A percentile compares a stretch with the other conserved stretches of the same genome.
phyloP scores from a whole-genome alignment of 2,329 filamentous ascomycete genomes.

The Pseudogymnoascus sp. region DNA sequence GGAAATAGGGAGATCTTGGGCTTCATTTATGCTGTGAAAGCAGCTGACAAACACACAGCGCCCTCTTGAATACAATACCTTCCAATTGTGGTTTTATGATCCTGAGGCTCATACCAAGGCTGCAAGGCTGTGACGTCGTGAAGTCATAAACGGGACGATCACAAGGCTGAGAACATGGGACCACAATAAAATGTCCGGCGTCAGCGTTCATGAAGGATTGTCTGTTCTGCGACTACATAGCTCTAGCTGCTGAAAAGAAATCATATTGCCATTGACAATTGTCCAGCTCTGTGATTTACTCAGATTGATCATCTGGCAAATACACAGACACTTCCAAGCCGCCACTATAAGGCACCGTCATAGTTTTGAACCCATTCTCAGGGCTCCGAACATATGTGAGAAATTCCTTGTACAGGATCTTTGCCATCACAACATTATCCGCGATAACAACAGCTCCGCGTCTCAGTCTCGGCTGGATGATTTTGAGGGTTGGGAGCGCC shows the following conservation, averaged over 20 bases:
- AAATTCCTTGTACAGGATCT: conserved; percentile 40
- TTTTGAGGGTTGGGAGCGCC: conserved; percentile 44
- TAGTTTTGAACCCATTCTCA: conserved; percentile 41
- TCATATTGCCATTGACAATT: not conserved
- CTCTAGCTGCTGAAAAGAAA: not conserved
- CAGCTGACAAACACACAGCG: not conserved
- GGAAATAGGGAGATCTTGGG: not conserved
- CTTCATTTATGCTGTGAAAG: not conserved
- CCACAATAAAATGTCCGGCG: not conserved
- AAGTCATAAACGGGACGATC: conserved; percentile 1
- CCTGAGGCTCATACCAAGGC: conserved; percentile 5
- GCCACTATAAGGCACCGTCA: conserved; percentile 41
- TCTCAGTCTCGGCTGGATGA: conserved; percentile 39
- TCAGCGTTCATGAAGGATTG: not conserved
- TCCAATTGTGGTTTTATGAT: not conserved
- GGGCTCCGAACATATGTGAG: conserved; percentile 39
- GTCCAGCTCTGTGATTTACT: not conserved
- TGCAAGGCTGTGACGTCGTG: not conserved
- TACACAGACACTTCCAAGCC: conserved; percentile 42
- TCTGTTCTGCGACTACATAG: not conserved
- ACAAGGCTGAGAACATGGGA: not conserved
- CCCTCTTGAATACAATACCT: conserved; percentile 2
- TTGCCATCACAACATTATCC: conserved; percentile 40
- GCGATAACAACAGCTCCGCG: conserved; percentile 41
- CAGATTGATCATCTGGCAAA: conserved; percentile 15